These are phyloP conservation scores for Batkoa obscura DNA, from an alignment of 371 early-diverging fungal species.

Conservation along the genomic window DNA sequence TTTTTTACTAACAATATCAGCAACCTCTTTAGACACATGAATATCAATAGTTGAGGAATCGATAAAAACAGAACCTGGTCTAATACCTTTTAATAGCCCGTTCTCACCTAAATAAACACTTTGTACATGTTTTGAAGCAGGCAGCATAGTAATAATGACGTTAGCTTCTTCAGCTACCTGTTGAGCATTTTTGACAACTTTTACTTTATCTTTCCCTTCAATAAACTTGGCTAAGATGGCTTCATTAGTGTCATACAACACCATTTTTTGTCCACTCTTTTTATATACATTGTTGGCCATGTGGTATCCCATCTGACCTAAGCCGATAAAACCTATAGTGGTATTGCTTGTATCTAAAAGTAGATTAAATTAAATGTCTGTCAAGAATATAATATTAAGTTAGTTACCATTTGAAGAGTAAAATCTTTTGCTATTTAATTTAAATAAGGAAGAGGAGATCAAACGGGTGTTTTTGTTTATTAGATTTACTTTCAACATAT, in stretches of 20 bases:
- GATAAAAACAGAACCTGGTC: slow-evolving; percentile 34
- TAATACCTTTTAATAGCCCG: slow-evolving; percentile 32
- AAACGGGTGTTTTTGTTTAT: no score
- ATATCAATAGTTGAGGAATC: slow-evolving; percentile 90
- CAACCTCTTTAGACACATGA: slow-evolving; percentile 39
- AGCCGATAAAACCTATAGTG: slow-evolving; percentile 77
- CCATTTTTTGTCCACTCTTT: slow-evolving; percentile 30
- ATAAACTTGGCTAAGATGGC: slow-evolving; percentile 28
- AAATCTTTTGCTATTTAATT: no score
- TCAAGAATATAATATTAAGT: not conserved
- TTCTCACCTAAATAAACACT: slow-evolving; percentile 48
- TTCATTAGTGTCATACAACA: slow-evolving; percentile 52
- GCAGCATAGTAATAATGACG: slow-evolving; percentile 86
- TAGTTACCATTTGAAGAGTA: not conserved
- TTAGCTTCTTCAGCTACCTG: slow-evolving; percentile 51
- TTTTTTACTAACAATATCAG: slow-evolving; percentile 24
- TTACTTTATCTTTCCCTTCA: slow-evolving; percentile 19
- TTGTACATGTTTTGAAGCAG: slow-evolving; percentile 59
- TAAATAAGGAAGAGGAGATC: no score
- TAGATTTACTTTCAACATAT: no score
- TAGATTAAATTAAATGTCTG: not conserved
- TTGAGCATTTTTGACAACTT: slow-evolving; percentile 28
- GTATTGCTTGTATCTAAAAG: slow-evolving; percentile 12
- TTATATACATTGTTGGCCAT: slow-evolving; percentile 78
- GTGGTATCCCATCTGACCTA: slow-evolving; percentile 86